phyloP scores from a whole-genome alignment of 441 rosid genomes.

The Pelargonium cotyledonis region DNA sequence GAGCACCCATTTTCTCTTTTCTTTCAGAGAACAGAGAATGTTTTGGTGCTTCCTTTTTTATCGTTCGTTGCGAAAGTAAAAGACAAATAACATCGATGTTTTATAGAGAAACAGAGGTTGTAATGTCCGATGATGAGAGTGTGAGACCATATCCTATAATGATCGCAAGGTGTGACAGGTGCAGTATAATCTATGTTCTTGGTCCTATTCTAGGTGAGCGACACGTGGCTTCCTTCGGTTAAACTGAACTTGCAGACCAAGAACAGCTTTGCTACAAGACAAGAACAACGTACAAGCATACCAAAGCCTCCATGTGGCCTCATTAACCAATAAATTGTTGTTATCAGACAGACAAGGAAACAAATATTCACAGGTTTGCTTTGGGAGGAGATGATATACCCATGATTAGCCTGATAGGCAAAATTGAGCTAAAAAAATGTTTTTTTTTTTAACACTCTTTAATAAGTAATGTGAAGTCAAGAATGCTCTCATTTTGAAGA shows the following conservation, averaged over 20 bases:
- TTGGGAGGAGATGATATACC: background rate
- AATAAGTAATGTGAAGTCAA: background rate
- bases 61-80: conserved; percentile 14
- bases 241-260: conserved; percentile 4
- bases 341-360: background rate
- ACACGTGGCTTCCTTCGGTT: conserved; percentile 21
- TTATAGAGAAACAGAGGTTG: conserved; percentile 22
- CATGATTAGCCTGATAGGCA: background rate
- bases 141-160: conserved; percentile 5
- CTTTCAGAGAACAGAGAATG: conserved; percentile 10
- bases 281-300: background rate
- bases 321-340: conserved; percentile 16
- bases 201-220: conserved; percentile 20
- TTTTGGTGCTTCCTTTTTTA: conserved; percentile 10
- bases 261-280: conserved; percentile 18
- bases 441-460: background rate
- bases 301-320: conserved; percentile 22
- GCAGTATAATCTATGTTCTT: conserved; percentile 9
- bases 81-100: conserved; percentile 31
- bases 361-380: background rate
- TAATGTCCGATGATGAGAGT: conserved; percentile 21
- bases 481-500: background rate
- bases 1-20: conserved; percentile 33
- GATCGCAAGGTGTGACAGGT: conserved; percentile 9
- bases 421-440: background rate